Evolutionary conservation across 202 grass and related monocot genomes (phyloP).

Genomic region (Setaria italica): DNA sequence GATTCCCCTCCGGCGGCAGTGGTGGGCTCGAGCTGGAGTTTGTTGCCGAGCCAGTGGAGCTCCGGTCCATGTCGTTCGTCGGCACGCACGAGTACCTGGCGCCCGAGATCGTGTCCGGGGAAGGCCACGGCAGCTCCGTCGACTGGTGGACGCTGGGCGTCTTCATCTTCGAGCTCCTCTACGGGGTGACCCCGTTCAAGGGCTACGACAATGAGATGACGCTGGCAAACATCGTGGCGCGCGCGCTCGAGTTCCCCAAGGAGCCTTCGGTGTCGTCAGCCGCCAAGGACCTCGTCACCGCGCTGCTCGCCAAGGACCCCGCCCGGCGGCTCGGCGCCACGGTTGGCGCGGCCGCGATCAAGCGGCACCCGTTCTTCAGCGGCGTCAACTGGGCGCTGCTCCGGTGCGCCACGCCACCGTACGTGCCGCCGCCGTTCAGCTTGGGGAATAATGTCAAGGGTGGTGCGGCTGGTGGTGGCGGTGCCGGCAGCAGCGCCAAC

Average conservation of each 20-base stretch:
- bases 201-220: conserved; percentile 88
- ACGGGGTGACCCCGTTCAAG: conserved; percentile 85
- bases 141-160: conserved; percentile 98
- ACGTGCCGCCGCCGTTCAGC: conserved; percentile 65
- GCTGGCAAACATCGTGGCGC: conserved; percentile 89
- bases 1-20: background rate
- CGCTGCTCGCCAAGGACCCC: conserved; percentile 84
- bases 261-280: conserved; percentile 62
- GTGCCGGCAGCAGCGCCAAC: background rate
- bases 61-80: conserved; percentile 91
- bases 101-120: conserved; percentile 90
- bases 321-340: conserved; percentile 63
- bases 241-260: conserved; percentile 90
- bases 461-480: conserved; percentile 3
- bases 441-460: background rate
- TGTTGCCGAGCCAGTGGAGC: conserved; percentile 93
- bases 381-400: conserved; percentile 92
- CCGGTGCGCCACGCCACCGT: conserved; percentile 73
- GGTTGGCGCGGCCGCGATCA: conserved; percentile 76
- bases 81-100: conserved; percentile 98
- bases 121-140: conserved; percentile 88
- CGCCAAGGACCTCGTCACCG: conserved; percentile 61
- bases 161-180: conserved; percentile 89
- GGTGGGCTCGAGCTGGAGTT: conserved; percentile 67
- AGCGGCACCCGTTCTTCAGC: conserved; percentile 78